These are phyloP conservation scores for Didymellaceae sp. DNA, from an alignment of 2,329 filamentous ascomycete genomes.

Conservation along the genomic window DNA sequence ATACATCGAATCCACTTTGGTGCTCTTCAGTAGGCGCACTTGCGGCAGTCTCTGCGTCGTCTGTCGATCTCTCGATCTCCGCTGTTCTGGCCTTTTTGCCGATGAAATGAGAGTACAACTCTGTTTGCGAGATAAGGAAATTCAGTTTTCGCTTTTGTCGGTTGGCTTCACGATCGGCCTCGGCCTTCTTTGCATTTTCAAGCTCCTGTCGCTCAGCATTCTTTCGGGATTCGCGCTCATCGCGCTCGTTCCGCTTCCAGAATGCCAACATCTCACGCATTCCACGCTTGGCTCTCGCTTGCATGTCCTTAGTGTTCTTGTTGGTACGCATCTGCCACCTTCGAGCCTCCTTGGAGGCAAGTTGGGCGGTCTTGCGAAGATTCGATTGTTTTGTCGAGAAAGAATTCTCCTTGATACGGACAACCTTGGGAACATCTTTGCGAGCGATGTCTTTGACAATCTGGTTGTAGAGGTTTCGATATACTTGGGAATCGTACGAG, in stretches of 20 bases:
- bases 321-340: constrained; percentile 97
- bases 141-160: constrained; percentile 98
- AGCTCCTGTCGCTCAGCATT: constrained; percentile 94
- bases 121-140: constrained; percentile 98
- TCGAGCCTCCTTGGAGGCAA: constrained; percentile 96
- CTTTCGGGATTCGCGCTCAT: constrained; percentile 93
- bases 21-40: constrained; percentile 43
- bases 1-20: constrained; percentile 57
- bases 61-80: constrained; percentile 88
- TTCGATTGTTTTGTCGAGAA: constrained; percentile 91
- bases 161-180: constrained; percentile 96
- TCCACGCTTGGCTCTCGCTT: constrained; percentile 93
- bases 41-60: constrained; percentile 67
- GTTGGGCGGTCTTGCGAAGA: constrained; percentile 93
- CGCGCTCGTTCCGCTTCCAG: constrained; percentile 98
- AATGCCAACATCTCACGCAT: constrained; percentile 99
- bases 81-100: constrained; percentile 99
- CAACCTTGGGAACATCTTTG: constrained; percentile 92
- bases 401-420: constrained; percentile 84
- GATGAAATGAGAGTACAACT: constrained; percentile 98
- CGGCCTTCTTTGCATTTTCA: constrained; percentile 93
- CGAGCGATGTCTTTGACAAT: constrained; percentile 95
- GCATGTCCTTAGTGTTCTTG: constrained; percentile 97
- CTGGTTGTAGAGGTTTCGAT: constrained; percentile 96
- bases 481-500: constrained; percentile 85